phyloP scores from a whole-genome alignment of 345 rosid species.

The Eucalyptus leucophloia region DNA sequence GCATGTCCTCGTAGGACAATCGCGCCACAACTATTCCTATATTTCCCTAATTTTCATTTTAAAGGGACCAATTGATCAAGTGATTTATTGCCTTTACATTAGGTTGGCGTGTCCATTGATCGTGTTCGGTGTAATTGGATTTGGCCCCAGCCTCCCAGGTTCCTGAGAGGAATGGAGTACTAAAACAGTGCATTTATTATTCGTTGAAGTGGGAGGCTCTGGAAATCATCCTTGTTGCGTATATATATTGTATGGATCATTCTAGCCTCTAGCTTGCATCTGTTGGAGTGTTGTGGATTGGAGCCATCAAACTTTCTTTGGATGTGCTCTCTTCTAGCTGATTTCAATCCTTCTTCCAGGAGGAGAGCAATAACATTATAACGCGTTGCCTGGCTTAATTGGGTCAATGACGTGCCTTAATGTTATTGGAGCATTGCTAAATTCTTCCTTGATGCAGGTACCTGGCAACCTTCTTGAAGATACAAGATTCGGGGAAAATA shows the following conservation, averaged over 20 bases:
- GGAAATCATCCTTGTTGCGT: conserved; percentile 31
- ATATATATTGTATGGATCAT: conserved; percentile 13
- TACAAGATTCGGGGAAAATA: neutral
- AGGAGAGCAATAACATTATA: neutral
- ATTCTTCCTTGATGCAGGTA: neutral
- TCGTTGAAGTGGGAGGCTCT: conserved; percentile 27
- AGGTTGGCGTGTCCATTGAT: conserved; percentile 44
- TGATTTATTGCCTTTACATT: conserved; percentile 49
- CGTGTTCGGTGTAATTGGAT: conserved; percentile 39
- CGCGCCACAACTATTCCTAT: neutral
- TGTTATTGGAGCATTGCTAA: neutral
- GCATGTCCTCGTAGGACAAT: conserved; percentile 35
- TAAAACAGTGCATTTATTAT: neutral
- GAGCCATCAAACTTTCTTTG: conserved; percentile 36
- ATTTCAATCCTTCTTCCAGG: neutral
- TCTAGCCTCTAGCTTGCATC: conserved; percentile 28
- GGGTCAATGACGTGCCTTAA: neutral
- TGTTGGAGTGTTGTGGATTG: conserved; percentile 58
- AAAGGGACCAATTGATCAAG: conserved; percentile 43
- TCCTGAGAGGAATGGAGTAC: conserved; percentile 46
- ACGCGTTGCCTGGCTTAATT: neutral
- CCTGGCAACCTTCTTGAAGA: neutral
- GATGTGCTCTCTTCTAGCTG: neutral
- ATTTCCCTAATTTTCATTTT: conserved; percentile 11
- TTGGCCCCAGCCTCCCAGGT: conserved; percentile 13